Conservation (phyloP, 192 early-diverging fungal genomes). For the Podila epigama region DNA sequence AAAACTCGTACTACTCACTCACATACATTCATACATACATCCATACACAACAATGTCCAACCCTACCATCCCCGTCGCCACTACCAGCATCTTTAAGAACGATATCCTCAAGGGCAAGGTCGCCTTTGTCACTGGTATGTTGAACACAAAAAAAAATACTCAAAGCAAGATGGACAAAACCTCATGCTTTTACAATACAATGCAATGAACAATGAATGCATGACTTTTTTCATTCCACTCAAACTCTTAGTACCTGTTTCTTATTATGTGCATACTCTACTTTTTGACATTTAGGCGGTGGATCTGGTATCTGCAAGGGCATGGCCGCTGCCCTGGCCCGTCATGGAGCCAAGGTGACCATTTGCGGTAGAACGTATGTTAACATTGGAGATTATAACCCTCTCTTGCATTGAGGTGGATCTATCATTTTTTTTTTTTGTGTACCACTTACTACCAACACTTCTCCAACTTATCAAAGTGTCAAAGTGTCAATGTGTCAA, state of each 20-base stretch:
- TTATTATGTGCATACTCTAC: not conserved
- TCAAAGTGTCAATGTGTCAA: too few relatives aligned
- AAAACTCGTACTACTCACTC: not conserved
- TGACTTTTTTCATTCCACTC: too few relatives aligned
- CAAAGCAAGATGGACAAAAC: too few relatives aligned
- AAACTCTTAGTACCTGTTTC: too few relatives aligned
- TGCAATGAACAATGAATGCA: too few relatives aligned
- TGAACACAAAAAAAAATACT: too few relatives aligned
- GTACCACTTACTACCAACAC: too few relatives aligned
- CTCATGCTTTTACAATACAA: too few relatives aligned
- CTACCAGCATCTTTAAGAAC: slow-evolving; percentile 46
- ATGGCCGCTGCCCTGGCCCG: slow-evolving; percentile 71
- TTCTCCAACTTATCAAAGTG: too few relatives aligned
- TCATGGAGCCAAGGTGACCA: slow-evolving; percentile 67
- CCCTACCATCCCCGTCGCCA: slow-evolving; percentile 24
- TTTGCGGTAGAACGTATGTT: slow-evolving; percentile 66
- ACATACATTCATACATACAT: not conserved
- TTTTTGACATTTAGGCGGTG: slow-evolving; percentile 30
- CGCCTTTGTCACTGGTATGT: slow-evolving; percentile 64
- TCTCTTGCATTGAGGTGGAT: too few relatives aligned
- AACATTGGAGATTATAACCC: too few relatives aligned
- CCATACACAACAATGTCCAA: slow-evolving; percentile 19
- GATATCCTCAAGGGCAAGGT: slow-evolving; percentile 66
- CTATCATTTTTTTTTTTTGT: not conserved
- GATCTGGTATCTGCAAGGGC: slow-evolving; percentile 72